Evolutionary conservation across 2,329 filamentous ascomycete genomes (phyloP).

Genomic region (Penicillium sp.): DNA sequence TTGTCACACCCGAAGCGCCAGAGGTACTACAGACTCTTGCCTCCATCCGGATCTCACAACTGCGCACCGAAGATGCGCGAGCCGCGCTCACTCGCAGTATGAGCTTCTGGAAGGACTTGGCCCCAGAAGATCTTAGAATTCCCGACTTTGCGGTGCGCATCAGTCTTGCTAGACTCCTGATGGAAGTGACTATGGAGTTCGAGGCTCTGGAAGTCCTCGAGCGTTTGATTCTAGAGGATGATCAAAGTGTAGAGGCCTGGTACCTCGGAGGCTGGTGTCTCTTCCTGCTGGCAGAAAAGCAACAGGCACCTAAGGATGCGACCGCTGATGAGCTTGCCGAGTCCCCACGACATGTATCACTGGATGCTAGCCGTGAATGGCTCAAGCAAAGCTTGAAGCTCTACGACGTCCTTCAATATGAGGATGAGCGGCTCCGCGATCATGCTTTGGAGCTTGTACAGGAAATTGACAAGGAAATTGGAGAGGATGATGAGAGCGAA

Average conservation of each 20-base stretch:
- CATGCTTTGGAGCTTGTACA: constrained; percentile 45
- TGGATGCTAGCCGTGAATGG: constrained; percentile 78
- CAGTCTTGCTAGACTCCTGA: constrained; percentile 76
- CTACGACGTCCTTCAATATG: constrained; percentile 77
- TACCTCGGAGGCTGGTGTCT: constrained; percentile 95
- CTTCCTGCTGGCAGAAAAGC: constrained; percentile 61
- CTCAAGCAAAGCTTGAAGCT: constrained; percentile 75
- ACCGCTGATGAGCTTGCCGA: constrained; percentile 38
- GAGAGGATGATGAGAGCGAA: constrained; percentile 57
- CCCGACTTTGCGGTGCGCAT: constrained; percentile 86
- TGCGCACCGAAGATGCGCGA: constrained; percentile 72
- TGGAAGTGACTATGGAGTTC: constrained; percentile 84
- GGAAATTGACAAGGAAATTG: constrained; percentile 62
- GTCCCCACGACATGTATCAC: constrained; percentile 58
- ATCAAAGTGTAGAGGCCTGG: constrained; percentile 92
- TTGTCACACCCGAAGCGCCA: constrained; percentile 74
- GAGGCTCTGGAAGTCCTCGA: constrained; percentile 84
- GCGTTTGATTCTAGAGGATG: constrained; percentile 80
- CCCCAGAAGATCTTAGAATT: constrained; percentile 66
- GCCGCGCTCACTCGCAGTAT: constrained; percentile 76
- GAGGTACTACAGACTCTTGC: constrained; percentile 96
- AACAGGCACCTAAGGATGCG: constrained; percentile 38
- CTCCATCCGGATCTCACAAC: constrained; percentile 87
- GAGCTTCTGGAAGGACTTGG: constrained; percentile 76
- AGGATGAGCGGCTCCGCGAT: constrained; percentile 46